These are phyloP conservation scores for Umbellularia californica DNA, from an alignment of 164 flowering plant species.

Conservation along the genomic window DNA sequence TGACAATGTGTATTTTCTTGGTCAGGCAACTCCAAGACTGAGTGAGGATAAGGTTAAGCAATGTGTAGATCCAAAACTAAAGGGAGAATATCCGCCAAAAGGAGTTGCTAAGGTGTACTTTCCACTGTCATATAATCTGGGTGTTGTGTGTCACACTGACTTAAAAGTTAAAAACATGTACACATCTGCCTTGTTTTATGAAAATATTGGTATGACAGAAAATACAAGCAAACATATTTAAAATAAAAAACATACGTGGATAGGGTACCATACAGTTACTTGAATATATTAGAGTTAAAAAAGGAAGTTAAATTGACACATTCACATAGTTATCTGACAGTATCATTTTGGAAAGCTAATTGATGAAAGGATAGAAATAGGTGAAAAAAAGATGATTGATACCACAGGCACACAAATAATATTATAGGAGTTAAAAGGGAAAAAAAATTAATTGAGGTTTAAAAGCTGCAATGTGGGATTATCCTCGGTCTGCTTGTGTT, in stretches of 20 bases:
- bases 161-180: neutral
- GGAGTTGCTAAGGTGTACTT: slow-evolving; percentile 41
- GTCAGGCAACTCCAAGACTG: slow-evolving; percentile 49
- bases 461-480: too few relatives aligned
- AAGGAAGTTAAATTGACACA: too few relatives aligned
- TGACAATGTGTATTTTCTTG: neutral
- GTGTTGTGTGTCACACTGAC: neutral
- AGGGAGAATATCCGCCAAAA: slow-evolving; percentile 42
- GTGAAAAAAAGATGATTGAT: too few relatives aligned
- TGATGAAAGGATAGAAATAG: too few relatives aligned
- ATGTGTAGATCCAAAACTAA: slow-evolving; percentile 48
- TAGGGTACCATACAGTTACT: neutral
- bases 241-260: neutral
- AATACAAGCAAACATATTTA: neutral
- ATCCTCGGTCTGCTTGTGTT: too few relatives aligned
- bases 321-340: too few relatives aligned
- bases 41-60: slow-evolving; percentile 49
- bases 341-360: too few relatives aligned
- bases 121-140: neutral
- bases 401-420: too few relatives aligned
- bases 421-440: too few relatives aligned
- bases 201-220: neutral
- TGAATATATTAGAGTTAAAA: too few relatives aligned
- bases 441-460: too few relatives aligned
- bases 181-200: neutral